These are phyloP conservation scores for Rhododendron williamsianum DNA, from an alignment of 148 eudicot species.

Conservation along the genomic window DNA sequence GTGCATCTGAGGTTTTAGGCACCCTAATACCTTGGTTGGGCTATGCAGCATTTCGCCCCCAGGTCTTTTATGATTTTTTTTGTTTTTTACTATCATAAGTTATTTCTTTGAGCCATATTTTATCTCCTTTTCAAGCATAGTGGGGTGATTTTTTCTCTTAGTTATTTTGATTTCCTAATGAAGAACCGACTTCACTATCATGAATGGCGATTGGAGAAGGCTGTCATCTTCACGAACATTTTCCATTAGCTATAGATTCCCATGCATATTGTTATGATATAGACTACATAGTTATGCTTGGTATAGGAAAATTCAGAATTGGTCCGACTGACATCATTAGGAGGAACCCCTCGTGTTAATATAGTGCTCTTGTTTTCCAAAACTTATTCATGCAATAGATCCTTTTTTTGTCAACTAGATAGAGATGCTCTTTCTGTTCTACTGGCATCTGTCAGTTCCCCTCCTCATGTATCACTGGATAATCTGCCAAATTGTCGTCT, in stretches of 20 bases:
- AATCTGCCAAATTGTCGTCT: neutral
- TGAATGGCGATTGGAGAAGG: neutral
- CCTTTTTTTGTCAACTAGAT: neutral
- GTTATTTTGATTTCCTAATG: neutral
- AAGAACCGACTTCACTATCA: neutral
- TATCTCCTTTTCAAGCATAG: neutral
- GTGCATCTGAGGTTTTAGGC: neutral
- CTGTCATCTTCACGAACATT: neutral
- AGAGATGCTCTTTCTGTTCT: neutral
- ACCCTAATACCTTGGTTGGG: neutral
- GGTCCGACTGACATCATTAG: neutral
- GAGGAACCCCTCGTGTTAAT: neutral
- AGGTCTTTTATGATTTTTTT: neutral
- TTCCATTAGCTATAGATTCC: neutral
- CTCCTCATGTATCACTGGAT: neutral
- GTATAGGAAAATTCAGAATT: neutral
- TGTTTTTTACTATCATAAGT: neutral
- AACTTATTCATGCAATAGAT: neutral
- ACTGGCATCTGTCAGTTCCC: neutral
- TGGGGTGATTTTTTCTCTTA: neutral
- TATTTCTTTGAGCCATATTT: neutral
- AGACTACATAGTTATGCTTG: neutral
- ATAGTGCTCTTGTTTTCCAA: neutral
- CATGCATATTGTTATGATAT: neutral
- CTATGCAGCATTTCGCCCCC: neutral